These are phyloP conservation scores for Apophysomyces elegans DNA, from an alignment of 371 early-diverging fungal species.

Conservation along the genomic window DNA sequence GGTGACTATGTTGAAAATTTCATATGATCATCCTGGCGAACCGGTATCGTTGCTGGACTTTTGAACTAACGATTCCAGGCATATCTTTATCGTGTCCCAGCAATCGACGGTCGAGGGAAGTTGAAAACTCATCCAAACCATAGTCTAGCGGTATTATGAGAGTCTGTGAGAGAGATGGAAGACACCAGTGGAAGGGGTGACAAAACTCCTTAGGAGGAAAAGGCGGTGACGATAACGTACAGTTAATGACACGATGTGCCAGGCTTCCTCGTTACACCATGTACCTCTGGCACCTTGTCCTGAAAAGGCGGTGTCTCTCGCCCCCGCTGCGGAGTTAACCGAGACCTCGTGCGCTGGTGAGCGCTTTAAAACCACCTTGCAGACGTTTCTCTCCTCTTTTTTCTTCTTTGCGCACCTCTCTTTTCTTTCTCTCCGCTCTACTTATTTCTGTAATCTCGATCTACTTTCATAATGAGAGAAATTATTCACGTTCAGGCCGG, in stretches of 20 bases:
- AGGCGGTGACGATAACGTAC: slow-evolving; percentile 3
- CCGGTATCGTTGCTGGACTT: background rate
- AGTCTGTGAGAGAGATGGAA: background rate
- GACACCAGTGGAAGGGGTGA: background rate
- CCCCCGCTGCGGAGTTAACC: slow-evolving; percentile 7
- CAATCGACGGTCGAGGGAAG: too few relatives aligned
- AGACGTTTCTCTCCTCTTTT: background rate
- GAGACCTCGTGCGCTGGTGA: slow-evolving; percentile 3
- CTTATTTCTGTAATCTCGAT: slow-evolving; percentile 5
- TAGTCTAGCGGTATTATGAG: too few relatives aligned
- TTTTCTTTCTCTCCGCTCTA: background rate
- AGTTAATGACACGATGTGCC: slow-evolving; percentile 8
- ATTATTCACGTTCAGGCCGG: slow-evolving; percentile 99
- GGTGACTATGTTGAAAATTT: too few relatives aligned
- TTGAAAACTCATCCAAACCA: too few relatives aligned
- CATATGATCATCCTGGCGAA: too few relatives aligned
- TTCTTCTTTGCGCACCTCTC: slow-evolving; percentile 5
- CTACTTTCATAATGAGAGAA: slow-evolving; percentile 89
- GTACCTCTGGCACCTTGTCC: slow-evolving; percentile 8
- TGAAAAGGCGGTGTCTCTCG: slow-evolving; percentile 11
- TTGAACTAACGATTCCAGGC: background rate
- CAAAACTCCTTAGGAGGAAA: slow-evolving; percentile 10
- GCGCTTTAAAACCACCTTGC: slow-evolving; percentile 11
- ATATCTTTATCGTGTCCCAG: background rate
- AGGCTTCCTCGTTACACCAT: slow-evolving; percentile 10